A percentile compares a stretch with the other conserved stretches of the same genome.
phyloP scores from a whole-genome alignment of 306 rosid species.

The Trichosanthes truncata region DNA sequence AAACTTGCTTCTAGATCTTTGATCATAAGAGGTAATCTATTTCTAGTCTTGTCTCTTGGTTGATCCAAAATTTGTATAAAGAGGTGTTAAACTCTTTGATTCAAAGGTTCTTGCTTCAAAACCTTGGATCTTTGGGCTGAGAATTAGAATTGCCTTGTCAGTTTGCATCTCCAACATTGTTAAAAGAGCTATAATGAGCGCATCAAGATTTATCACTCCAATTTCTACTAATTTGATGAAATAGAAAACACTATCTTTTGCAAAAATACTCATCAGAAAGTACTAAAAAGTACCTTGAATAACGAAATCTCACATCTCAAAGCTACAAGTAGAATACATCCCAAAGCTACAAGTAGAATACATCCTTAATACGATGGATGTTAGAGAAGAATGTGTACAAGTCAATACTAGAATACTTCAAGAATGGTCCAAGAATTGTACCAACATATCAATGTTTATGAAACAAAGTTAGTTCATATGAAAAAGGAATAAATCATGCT shows the following conservation, averaged over 20 bases:
- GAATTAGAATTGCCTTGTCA: too few relatives aligned
- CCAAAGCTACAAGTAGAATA: neutral
- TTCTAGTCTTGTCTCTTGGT: too few relatives aligned
- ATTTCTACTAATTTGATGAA: neutral
- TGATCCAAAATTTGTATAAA: too few relatives aligned
- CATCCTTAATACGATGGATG: slow-evolving; percentile 7
- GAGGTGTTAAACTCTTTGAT: too few relatives aligned
- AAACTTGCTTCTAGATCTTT: too few relatives aligned
- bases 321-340: neutral
- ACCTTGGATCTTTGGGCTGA: too few relatives aligned
- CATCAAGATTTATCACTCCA: neutral
- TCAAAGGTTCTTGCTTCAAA: too few relatives aligned
- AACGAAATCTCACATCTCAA: neutral
- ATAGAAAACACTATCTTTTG: neutral
- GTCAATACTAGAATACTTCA: slow-evolving; percentile 6
- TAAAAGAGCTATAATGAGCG: neutral
- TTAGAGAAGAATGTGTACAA: neutral
- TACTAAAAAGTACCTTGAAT: neutral
- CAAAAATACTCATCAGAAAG: neutral
- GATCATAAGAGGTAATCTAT: too few relatives aligned
- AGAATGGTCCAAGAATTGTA: slow-evolving; percentile 1
- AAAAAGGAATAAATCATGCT: slow-evolving; percentile 2
- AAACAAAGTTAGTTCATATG: slow-evolving; percentile 8
- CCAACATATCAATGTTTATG: neutral
- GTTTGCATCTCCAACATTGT: neutral